These are phyloP conservation scores for Psilocybe azurescens DNA, from an alignment of 768 basidiomycete species.

Conservation along the genomic window DNA sequence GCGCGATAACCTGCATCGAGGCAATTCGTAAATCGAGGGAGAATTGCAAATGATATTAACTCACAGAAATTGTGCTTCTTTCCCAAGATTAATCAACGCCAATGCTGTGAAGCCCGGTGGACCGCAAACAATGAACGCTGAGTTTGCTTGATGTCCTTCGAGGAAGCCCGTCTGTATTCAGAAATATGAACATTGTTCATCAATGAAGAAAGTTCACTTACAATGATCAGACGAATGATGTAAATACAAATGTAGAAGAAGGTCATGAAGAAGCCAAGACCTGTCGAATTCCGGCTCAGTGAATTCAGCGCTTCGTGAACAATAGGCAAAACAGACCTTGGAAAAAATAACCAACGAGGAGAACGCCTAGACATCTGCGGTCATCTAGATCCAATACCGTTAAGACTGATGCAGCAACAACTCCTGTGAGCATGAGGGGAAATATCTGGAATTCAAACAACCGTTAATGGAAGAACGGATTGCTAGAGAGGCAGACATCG, in stretches of 20 bases:
- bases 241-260: slow-evolving; percentile 57
- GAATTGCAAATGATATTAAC: slow-evolving; percentile 5
- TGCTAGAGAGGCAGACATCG: background rate
- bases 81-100: slow-evolving; percentile 50
- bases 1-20: slow-evolving; percentile 31
- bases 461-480: background rate
- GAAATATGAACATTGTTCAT: background rate
- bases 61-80: slow-evolving; percentile 41
- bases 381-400: slow-evolving; percentile 40
- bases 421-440: slow-evolving; percentile 47
- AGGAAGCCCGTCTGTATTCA: slow-evolving; percentile 49
- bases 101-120: slow-evolving; percentile 56
- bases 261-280: slow-evolving; percentile 53
- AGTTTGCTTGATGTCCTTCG: slow-evolving; percentile 52
- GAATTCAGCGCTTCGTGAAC: background rate
- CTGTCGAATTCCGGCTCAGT: slow-evolving; percentile 19
- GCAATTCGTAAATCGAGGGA: background rate
- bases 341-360: slow-evolving; percentile 51
- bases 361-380: slow-evolving; percentile 42
- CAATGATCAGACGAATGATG: slow-evolving; percentile 48
- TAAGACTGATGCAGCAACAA: slow-evolving; percentile 49
- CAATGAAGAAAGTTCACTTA: slow-evolving; percentile 19
- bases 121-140: slow-evolving; percentile 52
- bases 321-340: slow-evolving; percentile 37
- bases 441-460: background rate